A percentile compares a stretch with the other conserved stretches of the same genome.
Conservation (phyloP, 2,329 filamentous ascomycete species). For the Catunica adiposa region DNA sequence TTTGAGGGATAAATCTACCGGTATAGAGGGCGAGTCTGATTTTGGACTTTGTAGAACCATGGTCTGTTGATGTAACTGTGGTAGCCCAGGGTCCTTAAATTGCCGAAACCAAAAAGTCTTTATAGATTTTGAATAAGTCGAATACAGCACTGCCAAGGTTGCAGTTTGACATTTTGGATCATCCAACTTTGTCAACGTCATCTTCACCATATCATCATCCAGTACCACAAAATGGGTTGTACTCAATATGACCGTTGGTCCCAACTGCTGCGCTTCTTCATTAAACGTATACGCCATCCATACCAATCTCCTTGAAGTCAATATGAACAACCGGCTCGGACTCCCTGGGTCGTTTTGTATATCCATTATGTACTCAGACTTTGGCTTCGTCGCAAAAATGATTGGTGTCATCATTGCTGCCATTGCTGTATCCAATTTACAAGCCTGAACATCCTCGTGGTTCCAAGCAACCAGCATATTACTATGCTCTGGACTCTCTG, state of each 20-base stretch:
- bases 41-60: background rate
- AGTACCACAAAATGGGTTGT: background rate
- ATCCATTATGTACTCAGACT: conserved; percentile 12
- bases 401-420: conserved; percentile 3
- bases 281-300: conserved; percentile 10
- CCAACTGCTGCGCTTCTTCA: background rate
- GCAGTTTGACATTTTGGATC: background rate
- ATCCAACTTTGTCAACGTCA: background rate
- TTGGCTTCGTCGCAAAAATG: conserved; percentile 1
- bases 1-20: background rate
- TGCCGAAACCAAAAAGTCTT: conserved; percentile 9
- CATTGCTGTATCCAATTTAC: conserved; percentile 4
- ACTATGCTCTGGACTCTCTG: background rate
- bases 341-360: conserved; percentile 8
- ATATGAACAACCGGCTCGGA: conserved; percentile 9
- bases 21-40: background rate
- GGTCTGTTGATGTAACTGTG: conserved; percentile 1
- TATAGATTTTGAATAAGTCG: background rate
- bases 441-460: conserved; percentile 5
- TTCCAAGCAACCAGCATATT: conserved; percentile 13
- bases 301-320: conserved; percentile 12
- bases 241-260: background rate
- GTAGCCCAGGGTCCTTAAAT: background rate
- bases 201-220: conserved; percentile 7
- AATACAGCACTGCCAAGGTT: conserved; percentile 4